Evolutionary conservation across 805 yeast genomes (phyloP).

Genomic region (Zygoascus ofunaensis): DNA sequence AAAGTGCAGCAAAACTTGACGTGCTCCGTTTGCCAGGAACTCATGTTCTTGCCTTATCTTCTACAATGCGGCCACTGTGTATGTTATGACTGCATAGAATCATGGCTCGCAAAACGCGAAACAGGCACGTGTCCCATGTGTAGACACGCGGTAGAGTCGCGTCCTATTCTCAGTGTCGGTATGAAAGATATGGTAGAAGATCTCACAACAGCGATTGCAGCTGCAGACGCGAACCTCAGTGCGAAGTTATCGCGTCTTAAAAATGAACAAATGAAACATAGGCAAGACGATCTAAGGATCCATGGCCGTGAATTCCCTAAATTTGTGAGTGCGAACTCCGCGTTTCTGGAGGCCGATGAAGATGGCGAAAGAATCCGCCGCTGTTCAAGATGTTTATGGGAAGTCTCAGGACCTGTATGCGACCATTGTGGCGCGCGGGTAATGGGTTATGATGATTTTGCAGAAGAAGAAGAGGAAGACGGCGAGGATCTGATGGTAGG

Average conservation of each 20-base stretch:
- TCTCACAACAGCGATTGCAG: constrained; percentile 4
- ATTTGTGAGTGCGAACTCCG: constrained; percentile 31
- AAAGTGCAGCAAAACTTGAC: constrained; percentile 16
- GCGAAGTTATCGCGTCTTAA: constrained; percentile 4
- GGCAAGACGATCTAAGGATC: constrained; percentile 26
- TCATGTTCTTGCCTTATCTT: constrained; percentile 49
- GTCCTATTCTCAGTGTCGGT: constrained; percentile 11
- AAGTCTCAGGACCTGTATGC: constrained; percentile 49
- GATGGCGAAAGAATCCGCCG: constrained; percentile 56
- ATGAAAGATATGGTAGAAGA: constrained; percentile 2
- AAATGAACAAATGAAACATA: constrained; percentile 6
- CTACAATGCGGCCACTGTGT: constrained; percentile 57
- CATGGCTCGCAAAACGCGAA: constrained; percentile 22
- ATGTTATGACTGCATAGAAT: constrained; percentile 40
- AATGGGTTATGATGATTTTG: constrained; percentile 9
- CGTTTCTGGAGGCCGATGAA: constrained; percentile 37
- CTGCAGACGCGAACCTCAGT: constrained; percentile 1
- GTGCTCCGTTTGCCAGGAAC: constrained; percentile 54
- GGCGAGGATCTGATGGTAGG: constrained; percentile 6
- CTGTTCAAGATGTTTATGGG: constrained; percentile 64
- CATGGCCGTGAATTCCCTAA: constrained; percentile 35
- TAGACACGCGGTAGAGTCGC: constrained; percentile 9
- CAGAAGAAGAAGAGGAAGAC: constrained; percentile 8
- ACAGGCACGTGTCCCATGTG: constrained; percentile 19
- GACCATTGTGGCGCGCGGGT: constrained; percentile 40